phyloP scores from a whole-genome alignment of 169 alveolate genomes.

The Eimeria necatrix region DNA sequence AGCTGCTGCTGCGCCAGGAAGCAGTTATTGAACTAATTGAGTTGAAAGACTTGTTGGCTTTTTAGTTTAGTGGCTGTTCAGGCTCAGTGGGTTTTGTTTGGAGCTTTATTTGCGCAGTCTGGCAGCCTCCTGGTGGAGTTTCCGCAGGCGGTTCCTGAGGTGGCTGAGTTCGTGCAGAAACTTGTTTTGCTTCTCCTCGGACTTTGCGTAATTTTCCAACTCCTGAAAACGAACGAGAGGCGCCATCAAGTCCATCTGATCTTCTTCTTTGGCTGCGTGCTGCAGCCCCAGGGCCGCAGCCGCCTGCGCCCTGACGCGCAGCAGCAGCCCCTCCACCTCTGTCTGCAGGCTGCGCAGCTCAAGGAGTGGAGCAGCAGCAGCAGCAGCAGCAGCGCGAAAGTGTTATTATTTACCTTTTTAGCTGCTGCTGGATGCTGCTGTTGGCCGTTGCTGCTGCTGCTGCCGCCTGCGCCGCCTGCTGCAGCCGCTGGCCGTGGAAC shows the following conservation, averaged over 20 bases:
- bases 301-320: constrained; percentile 1
- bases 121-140: constrained; percentile 34
- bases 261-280: background rate
- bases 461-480: background rate
- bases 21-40: too few species aligned
- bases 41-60: too few species aligned
- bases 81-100: too few species aligned
- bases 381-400: background rate
- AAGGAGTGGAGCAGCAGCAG: background rate
- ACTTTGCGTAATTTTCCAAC: background rate
- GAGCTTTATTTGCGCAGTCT: background rate
- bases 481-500: background rate
- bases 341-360: background rate
- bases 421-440: background rate
- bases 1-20: too few species aligned
- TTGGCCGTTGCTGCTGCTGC: background rate
- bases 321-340: background rate
- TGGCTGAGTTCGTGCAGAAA: background rate
- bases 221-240: constrained; percentile 47
- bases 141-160: background rate
- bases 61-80: too few species aligned
- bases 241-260: background rate
- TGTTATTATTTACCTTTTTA: background rate
- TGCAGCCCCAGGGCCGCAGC: background rate
- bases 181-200: background rate